These are phyloP conservation scores for Acorus calamus DNA, from an alignment of 106 monocot species.

Conservation along the genomic window DNA sequence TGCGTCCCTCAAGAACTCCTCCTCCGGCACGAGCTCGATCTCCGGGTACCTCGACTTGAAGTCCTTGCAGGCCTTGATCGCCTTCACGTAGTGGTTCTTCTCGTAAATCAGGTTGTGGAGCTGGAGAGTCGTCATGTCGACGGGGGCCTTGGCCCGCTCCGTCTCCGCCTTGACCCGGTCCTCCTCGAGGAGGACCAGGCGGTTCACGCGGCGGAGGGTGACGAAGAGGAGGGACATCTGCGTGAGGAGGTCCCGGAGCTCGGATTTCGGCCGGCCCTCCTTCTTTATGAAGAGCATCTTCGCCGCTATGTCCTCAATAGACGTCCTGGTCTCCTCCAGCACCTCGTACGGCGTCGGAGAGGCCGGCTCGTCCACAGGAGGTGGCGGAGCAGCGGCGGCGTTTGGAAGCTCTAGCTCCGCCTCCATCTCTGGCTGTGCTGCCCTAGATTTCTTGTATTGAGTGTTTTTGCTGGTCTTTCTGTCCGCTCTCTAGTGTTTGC, in stretches of 20 bases:
- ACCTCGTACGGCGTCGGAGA: constrained; percentile 27
- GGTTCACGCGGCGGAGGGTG: constrained; percentile 81
- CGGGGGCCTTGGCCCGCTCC: constrained; percentile 80
- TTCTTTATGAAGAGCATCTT: constrained; percentile 73
- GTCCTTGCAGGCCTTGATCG: constrained; percentile 88
- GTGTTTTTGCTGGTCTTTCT: too few relatives aligned
- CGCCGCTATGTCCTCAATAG: constrained; percentile 75
- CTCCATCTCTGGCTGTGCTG: background rate
- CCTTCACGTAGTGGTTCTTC: constrained; percentile 93
- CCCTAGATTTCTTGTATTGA: background rate
- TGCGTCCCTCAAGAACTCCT: constrained; percentile 56
- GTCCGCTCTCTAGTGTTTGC: too few relatives aligned
- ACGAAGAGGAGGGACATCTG: constrained; percentile 88
- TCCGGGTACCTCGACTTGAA: constrained; percentile 79
- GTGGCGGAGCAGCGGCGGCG: background rate
- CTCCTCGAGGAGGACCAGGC: constrained; percentile 79
- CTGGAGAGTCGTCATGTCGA: constrained; percentile 84
- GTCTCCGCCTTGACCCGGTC: constrained; percentile 80
- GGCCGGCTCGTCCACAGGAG: background rate
- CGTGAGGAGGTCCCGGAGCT: constrained; percentile 84
- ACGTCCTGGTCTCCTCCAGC: constrained; percentile 46
- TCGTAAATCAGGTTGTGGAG: constrained; percentile 93
- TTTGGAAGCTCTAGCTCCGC: constrained; percentile 1
- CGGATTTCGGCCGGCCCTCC: constrained; percentile 68
- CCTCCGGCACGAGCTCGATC: constrained; percentile 81